Conservation (phyloP, 2,329 filamentous ascomycete species). For the Cryoendolithus antarcticus region DNA sequence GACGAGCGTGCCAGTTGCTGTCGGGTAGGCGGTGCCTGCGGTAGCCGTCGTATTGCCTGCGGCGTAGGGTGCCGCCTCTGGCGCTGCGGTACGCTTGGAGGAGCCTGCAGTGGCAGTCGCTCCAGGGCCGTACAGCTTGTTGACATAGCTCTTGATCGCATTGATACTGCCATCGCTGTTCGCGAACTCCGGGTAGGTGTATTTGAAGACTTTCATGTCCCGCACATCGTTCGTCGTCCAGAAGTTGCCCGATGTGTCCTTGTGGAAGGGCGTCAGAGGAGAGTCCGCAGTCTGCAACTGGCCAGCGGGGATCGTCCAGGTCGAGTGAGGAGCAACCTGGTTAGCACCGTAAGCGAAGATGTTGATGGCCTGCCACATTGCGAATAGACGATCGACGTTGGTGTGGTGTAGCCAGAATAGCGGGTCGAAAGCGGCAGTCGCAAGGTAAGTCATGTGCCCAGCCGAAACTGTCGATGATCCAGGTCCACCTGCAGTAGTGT, state of each 20-base stretch:
- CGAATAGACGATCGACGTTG: conserved; percentile 23
- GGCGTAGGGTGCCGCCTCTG: conserved; percentile 2
- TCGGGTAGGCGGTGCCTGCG: not conserved
- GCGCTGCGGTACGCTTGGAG: conserved; percentile 13
- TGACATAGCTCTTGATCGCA: conserved; percentile 35
- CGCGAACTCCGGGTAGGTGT: conserved; percentile 60
- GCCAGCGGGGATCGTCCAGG: conserved; percentile 9
- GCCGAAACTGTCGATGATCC: conserved; percentile 7
- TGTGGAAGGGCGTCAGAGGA: conserved; percentile 48
- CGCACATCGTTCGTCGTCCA: conserved; percentile 56
- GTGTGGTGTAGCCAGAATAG: conserved; percentile 24
- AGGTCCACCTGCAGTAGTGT: conserved; percentile 18
- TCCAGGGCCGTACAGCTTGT: conserved; percentile 43
- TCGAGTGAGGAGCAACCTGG: conserved; percentile 6
- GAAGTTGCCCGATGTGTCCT: conserved; percentile 44
- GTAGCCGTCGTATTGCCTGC: not conserved
- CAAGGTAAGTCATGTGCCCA: conserved; percentile 22
- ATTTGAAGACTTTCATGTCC: conserved; percentile 48
- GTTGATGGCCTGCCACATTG: conserved; percentile 20
- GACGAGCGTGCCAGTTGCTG: not conserved
- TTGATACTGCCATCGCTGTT: conserved; percentile 25
- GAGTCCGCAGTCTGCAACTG: conserved; percentile 6
- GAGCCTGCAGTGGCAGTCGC: conserved; percentile 22
- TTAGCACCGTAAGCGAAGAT: conserved; percentile 7
- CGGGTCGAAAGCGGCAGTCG: conserved; percentile 20